Evolutionary conservation across 1,139 yeast genomes (phyloP).

Genomic region (Yamadazyma pseudoaaseri): DNA sequence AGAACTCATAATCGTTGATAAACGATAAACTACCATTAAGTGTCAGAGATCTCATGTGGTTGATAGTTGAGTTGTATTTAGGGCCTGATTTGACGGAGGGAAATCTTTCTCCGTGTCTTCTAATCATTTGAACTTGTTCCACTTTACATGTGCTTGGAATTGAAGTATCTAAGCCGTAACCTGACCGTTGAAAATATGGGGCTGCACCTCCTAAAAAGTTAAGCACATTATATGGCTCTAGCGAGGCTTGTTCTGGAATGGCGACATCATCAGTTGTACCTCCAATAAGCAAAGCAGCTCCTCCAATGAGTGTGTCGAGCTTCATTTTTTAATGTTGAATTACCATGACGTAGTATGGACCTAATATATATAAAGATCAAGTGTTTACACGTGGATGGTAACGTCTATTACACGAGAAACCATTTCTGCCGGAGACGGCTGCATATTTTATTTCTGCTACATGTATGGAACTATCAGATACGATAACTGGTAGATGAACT

Average conservation of each 20-base stretch:
- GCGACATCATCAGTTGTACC: conserved; percentile 3
- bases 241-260: conserved; percentile 4
- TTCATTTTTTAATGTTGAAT: too few species aligned
- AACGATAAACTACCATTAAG: conserved; percentile 31
- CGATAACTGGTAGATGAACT: too few species aligned
- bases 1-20: conserved; percentile 33
- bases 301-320: conserved; percentile 1
- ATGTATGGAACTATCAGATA: too few species aligned
- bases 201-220: conserved; percentile 47
- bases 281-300: conserved; percentile 2
- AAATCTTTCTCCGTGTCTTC: conserved; percentile 76
- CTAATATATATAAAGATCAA: too few species aligned
- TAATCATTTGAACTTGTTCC: conserved; percentile 60
- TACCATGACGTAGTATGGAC: too few species aligned
- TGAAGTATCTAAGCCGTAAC: conserved; percentile 45
- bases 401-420: too few species aligned
- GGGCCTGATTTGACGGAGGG: conserved; percentile 40
- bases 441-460: too few species aligned
- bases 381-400: too few species aligned
- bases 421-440: too few species aligned
- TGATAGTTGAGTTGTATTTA: conserved; percentile 20
- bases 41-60: conserved; percentile 5
- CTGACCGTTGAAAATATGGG: conserved; percentile 45
- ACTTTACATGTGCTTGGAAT: conserved; percentile 53
- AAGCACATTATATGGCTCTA: conserved; percentile 31